A percentile compares a stretch with the other conserved stretches of the same genome.
Evolutionary conservation across 805 yeast genomes (phyloP).

Genomic region (Saturnispora saitoi): DNA sequence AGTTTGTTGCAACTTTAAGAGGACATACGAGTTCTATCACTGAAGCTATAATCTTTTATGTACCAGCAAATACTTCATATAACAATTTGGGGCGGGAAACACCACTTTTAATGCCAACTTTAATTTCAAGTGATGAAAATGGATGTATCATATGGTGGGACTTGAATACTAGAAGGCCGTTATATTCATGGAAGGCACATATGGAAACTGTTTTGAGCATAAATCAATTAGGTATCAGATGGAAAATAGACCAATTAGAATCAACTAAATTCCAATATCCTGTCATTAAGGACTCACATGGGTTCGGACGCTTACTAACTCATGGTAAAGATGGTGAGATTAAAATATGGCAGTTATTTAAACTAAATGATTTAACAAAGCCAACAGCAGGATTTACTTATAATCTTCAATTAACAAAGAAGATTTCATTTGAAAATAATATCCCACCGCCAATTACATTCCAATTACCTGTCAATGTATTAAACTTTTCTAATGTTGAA

Average conservation of each 20-base stretch:
- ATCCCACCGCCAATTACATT: conserved; percentile 23
- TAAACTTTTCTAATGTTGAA: conserved; percentile 65
- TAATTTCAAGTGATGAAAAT: conserved; percentile 49
- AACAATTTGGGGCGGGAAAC: conserved; percentile 4
- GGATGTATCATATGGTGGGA: conserved; percentile 68
- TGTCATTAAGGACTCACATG: neutral
- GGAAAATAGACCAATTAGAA: conserved; percentile 20
- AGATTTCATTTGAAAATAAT: conserved; percentile 1
- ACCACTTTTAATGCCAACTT: conserved; percentile 27
- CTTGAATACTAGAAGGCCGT: conserved; percentile 45
- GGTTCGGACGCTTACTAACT: conserved; percentile 40
- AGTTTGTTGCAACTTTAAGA: conserved; percentile 31
- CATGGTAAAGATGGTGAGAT: conserved; percentile 61
- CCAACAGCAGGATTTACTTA: conserved; percentile 9
- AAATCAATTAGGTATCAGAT: conserved; percentile 33
- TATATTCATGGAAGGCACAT: conserved; percentile 55
- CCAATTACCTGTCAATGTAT: conserved; percentile 60
- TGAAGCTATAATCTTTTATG: conserved; percentile 1
- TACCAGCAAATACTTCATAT: conserved; percentile 8
- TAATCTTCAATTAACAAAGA: conserved; percentile 14
- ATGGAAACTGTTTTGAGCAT: conserved; percentile 39
- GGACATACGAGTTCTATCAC: conserved; percentile 22
- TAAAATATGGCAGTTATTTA: conserved; percentile 37
- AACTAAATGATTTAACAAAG: conserved; percentile 8
- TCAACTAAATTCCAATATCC: conserved; percentile 13